Base-by-base conservation (phyloP, 805 yeast species). In the Suhomyces emberorum region DNA sequence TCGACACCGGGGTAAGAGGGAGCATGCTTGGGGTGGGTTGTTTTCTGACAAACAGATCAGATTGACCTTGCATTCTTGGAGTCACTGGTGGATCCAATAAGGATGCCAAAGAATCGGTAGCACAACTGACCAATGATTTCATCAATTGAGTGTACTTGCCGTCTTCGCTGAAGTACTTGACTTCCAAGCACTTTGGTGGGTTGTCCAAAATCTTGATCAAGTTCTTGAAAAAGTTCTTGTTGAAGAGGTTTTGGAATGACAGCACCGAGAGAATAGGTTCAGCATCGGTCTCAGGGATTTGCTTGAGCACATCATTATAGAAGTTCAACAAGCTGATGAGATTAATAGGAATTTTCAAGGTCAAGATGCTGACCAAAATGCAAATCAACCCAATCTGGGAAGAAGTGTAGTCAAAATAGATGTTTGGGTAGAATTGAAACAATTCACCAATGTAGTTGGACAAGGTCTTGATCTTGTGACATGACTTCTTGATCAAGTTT, bases 391-490 rank as follows among this genome's bases (percentile, higher is more conserved):
- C 70, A 28, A 80, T 55, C 35, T 62, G 64, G 9, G 83, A 69
- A 29, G 82, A 76, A 39, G 74, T 64, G 29, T 83, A 74, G 44
- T 69, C 69, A 53, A 76, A 74, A 38, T 79, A 74, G 39, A 81
- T 60, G 40, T 72, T 72, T 34, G 77, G 72, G 52, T 80, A 76
- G 55, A 83, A 81, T 41, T 77, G 79, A 37, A 80, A 70, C 48
- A 82, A 61, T 52, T 83, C 88, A 49, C 88, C 79, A 30, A 83
- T 55, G 60, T 78, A 77, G 41, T 76, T 61, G 11, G 86, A 70
- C 40, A 82, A 76, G 32, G 69, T 58, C 48, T 74, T 77, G 42
- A 81, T 61, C 39, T 43, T 34, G 29, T 41, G 41, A 26, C 32
- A 25, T 4, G 41, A 36, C 33, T 40, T 40, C 30, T 34, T 40